Evolutionary conservation across 306 rosid genomes (phyloP).

Genomic region (Gillenia trifoliata): DNA sequence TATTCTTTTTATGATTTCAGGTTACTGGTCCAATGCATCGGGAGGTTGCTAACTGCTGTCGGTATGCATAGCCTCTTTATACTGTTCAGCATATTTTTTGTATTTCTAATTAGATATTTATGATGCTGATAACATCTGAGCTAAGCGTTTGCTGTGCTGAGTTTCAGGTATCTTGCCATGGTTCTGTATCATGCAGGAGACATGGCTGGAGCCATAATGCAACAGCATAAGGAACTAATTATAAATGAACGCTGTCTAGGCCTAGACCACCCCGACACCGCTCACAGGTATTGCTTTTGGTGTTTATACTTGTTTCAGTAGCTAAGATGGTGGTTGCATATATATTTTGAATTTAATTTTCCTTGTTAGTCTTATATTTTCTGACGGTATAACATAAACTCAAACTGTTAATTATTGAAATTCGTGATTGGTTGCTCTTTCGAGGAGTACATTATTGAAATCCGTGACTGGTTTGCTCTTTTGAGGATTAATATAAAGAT

Average conservation of each 20-base stretch:
- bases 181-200: conserved; percentile 98
- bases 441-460: neutral
- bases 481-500: neutral
- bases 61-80: conserved; percentile 39
- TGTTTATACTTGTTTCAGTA: conserved; percentile 13
- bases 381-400: neutral
- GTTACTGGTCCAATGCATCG: conserved; percentile 99
- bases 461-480: neutral
- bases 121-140: conserved; percentile 6
- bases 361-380: neutral
- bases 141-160: conserved; percentile 2
- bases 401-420: neutral
- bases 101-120: neutral
- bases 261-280: conserved; percentile 98
- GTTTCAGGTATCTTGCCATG: conserved; percentile 98
- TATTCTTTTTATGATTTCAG: conserved; percentile 33
- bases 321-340: neutral
- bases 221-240: conserved; percentile 93
- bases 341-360: neutral
- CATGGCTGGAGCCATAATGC: conserved; percentile 96
- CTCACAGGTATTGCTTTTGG: conserved; percentile 68
- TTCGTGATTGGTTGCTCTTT: neutral
- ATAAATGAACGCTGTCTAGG: conserved; percentile 97
- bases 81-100: conserved; percentile 4
- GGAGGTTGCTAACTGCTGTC: conserved; percentile 97